phyloP scores from a whole-genome alignment of 352 stramenopile species.

The Pythium biforme region DNA sequence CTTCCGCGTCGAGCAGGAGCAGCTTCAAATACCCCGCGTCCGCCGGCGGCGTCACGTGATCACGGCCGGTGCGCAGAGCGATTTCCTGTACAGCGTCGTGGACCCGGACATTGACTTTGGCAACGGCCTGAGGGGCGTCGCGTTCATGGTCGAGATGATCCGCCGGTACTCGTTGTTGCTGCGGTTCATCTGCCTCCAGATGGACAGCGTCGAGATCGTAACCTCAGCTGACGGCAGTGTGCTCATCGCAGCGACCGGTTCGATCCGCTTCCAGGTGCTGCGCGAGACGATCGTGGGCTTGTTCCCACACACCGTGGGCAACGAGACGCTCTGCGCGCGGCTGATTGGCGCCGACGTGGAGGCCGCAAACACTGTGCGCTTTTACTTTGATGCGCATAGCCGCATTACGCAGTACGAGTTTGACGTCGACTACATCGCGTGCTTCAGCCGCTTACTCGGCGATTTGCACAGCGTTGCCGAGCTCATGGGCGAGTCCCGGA shows the following conservation, averaged over 20 bases:
- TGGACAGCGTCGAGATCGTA: conserved; percentile 36
- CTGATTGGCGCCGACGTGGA: conserved; percentile 41
- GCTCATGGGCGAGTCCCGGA: conserved; percentile 34
- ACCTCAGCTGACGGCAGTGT: conserved; percentile 31
- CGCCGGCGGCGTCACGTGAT: conserved; percentile 8
- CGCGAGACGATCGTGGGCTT: conserved; percentile 42
- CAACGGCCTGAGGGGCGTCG: conserved; percentile 30
- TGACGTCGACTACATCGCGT: conserved; percentile 40
- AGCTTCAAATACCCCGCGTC: neutral
- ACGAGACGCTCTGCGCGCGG: conserved; percentile 37
- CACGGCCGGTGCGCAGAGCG: conserved; percentile 28
- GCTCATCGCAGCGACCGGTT: conserved; percentile 32
- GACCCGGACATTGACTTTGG: conserved; percentile 37
- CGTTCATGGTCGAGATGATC: conserved; percentile 44
- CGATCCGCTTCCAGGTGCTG: conserved; percentile 44
- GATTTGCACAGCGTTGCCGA: conserved; percentile 33
- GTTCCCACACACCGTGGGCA: conserved; percentile 43
- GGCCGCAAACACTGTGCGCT: conserved; percentile 26
- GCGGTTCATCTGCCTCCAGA: conserved; percentile 34
- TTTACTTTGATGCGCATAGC: conserved; percentile 37
- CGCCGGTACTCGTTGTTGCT: conserved; percentile 43
- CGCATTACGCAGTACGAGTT: conserved; percentile 33
- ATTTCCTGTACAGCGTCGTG: conserved; percentile 43
- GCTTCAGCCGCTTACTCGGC: conserved; percentile 34
- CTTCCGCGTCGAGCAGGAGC: conserved; percentile 16